These are phyloP conservation scores for Entomortierella lignicola DNA, from an alignment of 192 early-diverging fungal genomes.

Conservation along the genomic window DNA sequence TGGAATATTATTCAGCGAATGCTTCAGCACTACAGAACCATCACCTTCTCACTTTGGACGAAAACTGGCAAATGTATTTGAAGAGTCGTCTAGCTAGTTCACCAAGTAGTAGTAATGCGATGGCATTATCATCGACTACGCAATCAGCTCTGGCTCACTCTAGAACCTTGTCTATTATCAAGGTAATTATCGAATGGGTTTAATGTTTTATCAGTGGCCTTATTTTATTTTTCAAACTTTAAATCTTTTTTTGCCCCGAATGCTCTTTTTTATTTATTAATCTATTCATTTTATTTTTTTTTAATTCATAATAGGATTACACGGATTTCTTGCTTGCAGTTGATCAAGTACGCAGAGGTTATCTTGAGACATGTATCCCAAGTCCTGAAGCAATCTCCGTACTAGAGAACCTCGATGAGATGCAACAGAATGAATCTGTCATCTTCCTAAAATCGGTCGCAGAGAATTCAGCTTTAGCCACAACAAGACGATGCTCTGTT, in stretches of 20 bases:
- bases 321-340: constrained; percentile 20
- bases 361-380: constrained; percentile 38
- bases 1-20: constrained; percentile 40
- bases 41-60: constrained; percentile 26
- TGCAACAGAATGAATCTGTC: constrained; percentile 32
- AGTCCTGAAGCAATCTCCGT: constrained; percentile 35
- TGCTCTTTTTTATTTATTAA: background rate
- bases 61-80: constrained; percentile 26
- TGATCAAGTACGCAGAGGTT: constrained; percentile 27
- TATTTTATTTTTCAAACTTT: too few relatives aligned
- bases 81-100: background rate
- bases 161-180: background rate
- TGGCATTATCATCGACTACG: background rate
- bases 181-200: constrained; percentile 7
- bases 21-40: constrained; percentile 28
- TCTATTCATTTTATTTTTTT: background rate
- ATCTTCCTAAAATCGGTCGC: constrained; percentile 17
- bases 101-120: background rate
- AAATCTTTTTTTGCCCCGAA: background rate
- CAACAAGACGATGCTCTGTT: constrained; percentile 2
- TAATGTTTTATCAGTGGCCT: background rate
- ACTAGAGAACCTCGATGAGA: constrained; percentile 31
- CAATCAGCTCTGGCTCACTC: too few relatives aligned
- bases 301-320: constrained; percentile 9
- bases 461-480: background rate